Conservation (phyloP, 768 basidiomycete genomes). For the Tylopilus sp. region DNA sequence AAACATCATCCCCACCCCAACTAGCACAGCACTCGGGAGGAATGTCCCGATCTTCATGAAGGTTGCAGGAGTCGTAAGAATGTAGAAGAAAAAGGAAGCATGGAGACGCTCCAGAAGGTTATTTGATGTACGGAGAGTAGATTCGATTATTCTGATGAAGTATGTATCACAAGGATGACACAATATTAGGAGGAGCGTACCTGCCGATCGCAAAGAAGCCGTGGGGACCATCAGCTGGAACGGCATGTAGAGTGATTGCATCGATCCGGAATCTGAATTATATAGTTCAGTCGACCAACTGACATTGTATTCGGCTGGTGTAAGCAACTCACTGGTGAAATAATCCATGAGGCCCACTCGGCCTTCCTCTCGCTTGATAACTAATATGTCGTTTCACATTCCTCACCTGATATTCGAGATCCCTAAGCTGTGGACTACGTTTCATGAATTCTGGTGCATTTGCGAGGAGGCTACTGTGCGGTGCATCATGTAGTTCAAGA, state of each 20-base stretch:
- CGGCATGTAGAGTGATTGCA: constrained; percentile 84
- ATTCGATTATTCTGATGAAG: constrained; percentile 68
- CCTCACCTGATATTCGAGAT: constrained; percentile 55
- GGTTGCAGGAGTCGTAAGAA: constrained; percentile 48
- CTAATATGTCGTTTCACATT: constrained; percentile 68
- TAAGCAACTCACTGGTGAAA: constrained; percentile 68
- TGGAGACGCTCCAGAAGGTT: constrained; percentile 95
- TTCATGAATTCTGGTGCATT: constrained; percentile 49
- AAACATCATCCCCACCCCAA: constrained; percentile 84
- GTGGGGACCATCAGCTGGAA: constrained; percentile 88
- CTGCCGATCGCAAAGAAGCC: constrained; percentile 92
- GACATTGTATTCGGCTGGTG: neutral
- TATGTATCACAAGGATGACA: neutral
- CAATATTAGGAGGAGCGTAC: constrained; percentile 39
- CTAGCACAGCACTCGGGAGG: constrained; percentile 80
- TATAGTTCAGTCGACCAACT: neutral
- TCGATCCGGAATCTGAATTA: constrained; percentile 82
- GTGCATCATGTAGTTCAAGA: constrained; percentile 46
- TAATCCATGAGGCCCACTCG: constrained; percentile 87
- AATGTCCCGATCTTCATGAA: constrained; percentile 92
- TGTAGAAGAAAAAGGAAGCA: constrained; percentile 97
- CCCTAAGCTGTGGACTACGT: constrained; percentile 41
- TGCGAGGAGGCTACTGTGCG: constrained; percentile 30
- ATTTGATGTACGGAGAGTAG: constrained; percentile 84
- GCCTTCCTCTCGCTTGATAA: constrained; percentile 74